A percentile compares a stretch with the other conserved stretches of the same genome.
Evolutionary conservation across 1,139 yeast species (phyloP).

Genomic region (Nakaseomyces delphensis): DNA sequence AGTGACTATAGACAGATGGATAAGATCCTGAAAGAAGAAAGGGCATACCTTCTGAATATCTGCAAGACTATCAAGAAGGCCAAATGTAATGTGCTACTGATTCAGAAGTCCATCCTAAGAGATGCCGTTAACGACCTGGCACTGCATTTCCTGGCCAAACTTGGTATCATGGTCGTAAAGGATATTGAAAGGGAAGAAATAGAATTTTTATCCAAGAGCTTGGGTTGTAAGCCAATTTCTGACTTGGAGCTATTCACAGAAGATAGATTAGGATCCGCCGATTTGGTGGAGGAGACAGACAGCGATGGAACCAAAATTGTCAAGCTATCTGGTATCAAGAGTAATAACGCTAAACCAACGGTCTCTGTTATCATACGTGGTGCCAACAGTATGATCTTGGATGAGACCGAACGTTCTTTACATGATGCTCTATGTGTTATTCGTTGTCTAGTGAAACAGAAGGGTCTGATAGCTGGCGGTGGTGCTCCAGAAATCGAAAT

Average conservation of each 20-base stretch:
- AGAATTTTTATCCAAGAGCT: conserved; percentile 82
- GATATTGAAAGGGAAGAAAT: conserved; percentile 96
- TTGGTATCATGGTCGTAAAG: conserved; percentile 87
- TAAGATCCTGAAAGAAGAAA: conserved; percentile 92
- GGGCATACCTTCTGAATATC: conserved; percentile 86
- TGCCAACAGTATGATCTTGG: conserved; percentile 80
- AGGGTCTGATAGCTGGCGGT: conserved; percentile 95
- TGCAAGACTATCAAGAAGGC: conserved; percentile 95
- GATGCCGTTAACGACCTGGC: conserved; percentile 98
- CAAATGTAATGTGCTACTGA: conserved; percentile 86
- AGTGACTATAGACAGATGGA: conserved; percentile 99
- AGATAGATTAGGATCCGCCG: conserved; percentile 87
- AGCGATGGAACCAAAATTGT: conserved; percentile 90
- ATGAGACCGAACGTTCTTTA: conserved; percentile 92
- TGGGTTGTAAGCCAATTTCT: conserved; percentile 94
- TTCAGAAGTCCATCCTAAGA: conserved; percentile 89
- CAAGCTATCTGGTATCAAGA: conserved; percentile 77
- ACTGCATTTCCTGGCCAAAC: conserved; percentile 82
- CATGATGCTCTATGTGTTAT: conserved; percentile 97
- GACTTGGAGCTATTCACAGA: conserved; percentile 89
- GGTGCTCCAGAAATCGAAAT: conserved; percentile 98
- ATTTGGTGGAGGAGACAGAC: conserved; percentile 84
- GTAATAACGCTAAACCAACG: conserved; percentile 49
- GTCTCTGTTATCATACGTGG: conserved; percentile 92
- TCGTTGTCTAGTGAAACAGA: conserved; percentile 89